Evolutionary conservation across 2,329 filamentous ascomycete genomes (phyloP), one percentile per base, ranked within the genome.

Genomic region (Epichloe uncinata): DNA sequence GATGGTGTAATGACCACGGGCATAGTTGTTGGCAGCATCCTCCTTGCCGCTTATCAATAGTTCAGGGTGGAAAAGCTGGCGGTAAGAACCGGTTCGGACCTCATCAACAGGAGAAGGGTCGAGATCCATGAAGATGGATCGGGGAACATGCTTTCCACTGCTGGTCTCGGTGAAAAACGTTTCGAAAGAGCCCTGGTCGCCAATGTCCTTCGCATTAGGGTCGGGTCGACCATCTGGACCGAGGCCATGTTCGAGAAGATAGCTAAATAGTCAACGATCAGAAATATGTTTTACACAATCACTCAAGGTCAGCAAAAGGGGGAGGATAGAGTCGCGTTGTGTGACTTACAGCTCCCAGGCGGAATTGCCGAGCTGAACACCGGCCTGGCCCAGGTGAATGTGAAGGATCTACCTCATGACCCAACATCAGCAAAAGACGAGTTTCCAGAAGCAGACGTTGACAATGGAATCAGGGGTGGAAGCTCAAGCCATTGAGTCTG

Each of bases 11-110:
- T 86, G 82, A 51, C 82, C 82, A 71, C 82, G 82, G 58, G 82
- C 82, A 62, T 85, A 86, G 74, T 86, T 86, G 73, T 85, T 85
- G 70, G 82, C 81, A 52, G 82, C 82, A 76, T 85, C 82, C 67
- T 85, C 82, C 75, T 85, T 85, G 69, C 82, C 82, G 66, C 78
- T 85, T 64, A 85, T 79, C 63, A 85, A 68, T 59, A 82, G 73
- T 72, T 85, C 82, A 43, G 82, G 82, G 69, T 85, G 82, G 74
- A 84, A 85, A 53, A 85, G 77, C 63, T 81, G 74, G 59, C 80
- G 79, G 70, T 84, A 85, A 56, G 61, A 54, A 53, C 82, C 81
- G 49, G 81, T 85, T 53, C 82, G 79, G 69, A 85, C 84, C 73
- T 85, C 82, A 60, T 85, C 82, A 59, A 85, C 83, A 53, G 82